Evolutionary conservation across 2,329 filamentous ascomycete genomes (phyloP), one percentile per base, ranked within the genome.

Genomic region (Cladorrhinum sp.): DNA sequence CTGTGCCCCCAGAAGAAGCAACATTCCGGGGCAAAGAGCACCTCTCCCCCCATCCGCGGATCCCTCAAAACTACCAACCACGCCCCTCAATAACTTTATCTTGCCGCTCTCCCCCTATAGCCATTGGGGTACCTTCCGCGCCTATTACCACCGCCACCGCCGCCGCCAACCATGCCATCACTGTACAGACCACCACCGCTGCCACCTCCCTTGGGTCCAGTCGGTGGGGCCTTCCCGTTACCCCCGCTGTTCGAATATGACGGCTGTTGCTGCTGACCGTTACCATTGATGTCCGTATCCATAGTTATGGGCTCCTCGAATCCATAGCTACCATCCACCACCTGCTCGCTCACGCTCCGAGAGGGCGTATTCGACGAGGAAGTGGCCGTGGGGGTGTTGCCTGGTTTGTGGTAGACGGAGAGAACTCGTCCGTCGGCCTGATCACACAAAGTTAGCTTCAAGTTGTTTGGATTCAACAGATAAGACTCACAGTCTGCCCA

Each of bases 381-480:
- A 45, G 60, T 57, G 60, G 72, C 62, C 67, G 74, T 64, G 63
- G 72, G 51, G 67, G 67, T 64, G 62, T 76, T 77, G 62, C 80
- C 80, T 2, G 82, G 75, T 72, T 90, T 91, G 73, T 85, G 77
- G 72, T 89, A 92, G 41, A 93, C 88, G 71, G 89, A 84, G 58
- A 93, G 81, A 16, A 89, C 75, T 65, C 88, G 82, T 52, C 90
- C 90, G 69, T 93, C 90, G 69, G 90, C 90, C 89, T 71, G 51
- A 18, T n/a, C n/a, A n/a, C n/a, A n/a, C n/a, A n/a, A n/a, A n/a
- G n/a, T n/a, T n/a, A n/a, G n/a, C n/a, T n/a, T n/a, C n/a, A n/a
- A n/a, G n/a, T n/a, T n/a, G n/a, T n/a, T n/a, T n/a, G n/a, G n/a
- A n/a, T n/a, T n/a, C n/a, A 23, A 18, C 29, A 10, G 22, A 9